Base-by-base conservation (phyloP, 148 eudicot species). In the Diospyros lotus region DNA sequence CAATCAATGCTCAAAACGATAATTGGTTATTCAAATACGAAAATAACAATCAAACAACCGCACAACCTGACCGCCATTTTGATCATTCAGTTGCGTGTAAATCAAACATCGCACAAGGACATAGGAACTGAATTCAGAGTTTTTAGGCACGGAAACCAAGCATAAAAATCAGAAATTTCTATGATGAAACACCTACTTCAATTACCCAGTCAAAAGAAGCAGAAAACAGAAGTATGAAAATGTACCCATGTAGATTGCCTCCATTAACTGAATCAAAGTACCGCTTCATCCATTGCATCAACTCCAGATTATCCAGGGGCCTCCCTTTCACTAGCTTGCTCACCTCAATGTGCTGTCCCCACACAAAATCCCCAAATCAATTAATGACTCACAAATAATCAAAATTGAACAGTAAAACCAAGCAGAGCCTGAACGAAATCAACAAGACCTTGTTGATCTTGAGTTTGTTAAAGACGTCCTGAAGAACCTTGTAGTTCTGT, bases 221-320 rank as follows among this genome's bases (percentile, higher is more conserved):
- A 59, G 63, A 63, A 62, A n/a, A n/a, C n/a, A n/a, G n/a, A n/a
- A n/a, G n/a, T 15, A n/a, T 10, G 10, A 51, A 78, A 69, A 63
- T 2, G 42, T 82, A 91, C 97, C 79, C 86, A 79, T 85, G 77
- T 7, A 83, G 69, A 28, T 63, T 70, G 8, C 92, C 92, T 40
- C 92, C 87, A 70, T 85, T 94, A 55, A 82, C 85, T 6, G 91
- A 86, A 77, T 94, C 98, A 48, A 89, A 94, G 65, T 94, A 91
- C 43, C 87, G 86, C 87, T 94, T 94, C 98, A 94, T 86, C 98
- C 98, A 94, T 68, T 94, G 98, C 95, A 94, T 90, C 10, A 94
- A 94, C 79, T 94, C 98, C 79, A 94, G 80, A 77, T 94, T 94
- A 84, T 94, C 98, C 80, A 94, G 68, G 2, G 98, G 86, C 74